Evolutionary conservation across 768 basidiomycete genomes (phyloP).

Genomic region (Hortiboletus flavorubellus): DNA sequence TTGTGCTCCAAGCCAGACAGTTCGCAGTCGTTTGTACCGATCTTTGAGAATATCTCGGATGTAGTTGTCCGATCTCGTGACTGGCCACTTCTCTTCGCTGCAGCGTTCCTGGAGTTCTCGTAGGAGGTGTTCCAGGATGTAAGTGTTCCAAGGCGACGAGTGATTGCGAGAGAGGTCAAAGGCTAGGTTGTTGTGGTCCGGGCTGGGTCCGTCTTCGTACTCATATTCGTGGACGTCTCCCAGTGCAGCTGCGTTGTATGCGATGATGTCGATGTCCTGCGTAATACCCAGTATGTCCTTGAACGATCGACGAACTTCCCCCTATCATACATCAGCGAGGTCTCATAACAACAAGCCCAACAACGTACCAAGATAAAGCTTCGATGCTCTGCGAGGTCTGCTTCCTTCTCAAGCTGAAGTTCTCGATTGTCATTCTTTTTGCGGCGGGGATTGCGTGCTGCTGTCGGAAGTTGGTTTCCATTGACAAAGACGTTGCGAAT

Average conservation of each 20-base stretch:
- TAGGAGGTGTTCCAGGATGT: not conserved
- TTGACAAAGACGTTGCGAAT: not conserved
- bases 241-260: not conserved
- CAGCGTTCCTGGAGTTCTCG: not conserved
- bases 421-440: too few relatives aligned
- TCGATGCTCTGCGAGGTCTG: too few relatives aligned
- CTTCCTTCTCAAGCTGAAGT: too few relatives aligned
- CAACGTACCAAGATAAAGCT: too few relatives aligned
- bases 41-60: too few relatives aligned
- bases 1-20: too few relatives aligned
- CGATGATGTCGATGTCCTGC: constrained; percentile 6
- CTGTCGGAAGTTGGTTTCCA: not conserved
- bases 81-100: not conserved
- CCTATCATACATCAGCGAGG: too few relatives aligned
- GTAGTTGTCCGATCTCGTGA: too few relatives aligned
- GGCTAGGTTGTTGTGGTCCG: not conserved
- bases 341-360: too few relatives aligned
- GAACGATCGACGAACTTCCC: constrained; percentile 5
- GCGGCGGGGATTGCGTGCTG: not conserved
- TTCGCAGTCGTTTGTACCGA: too few relatives aligned
- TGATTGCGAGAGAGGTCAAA: not conserved
- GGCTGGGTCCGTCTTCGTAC: constrained; percentile 5
- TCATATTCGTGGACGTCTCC: constrained; percentile 5
- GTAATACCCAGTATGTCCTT: constrained; percentile 6
- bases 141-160: not conserved